These are phyloP conservation scores for Aspergillus sp. DNA, from an alignment of 2,329 filamentous ascomycete species.

Conservation along the genomic window DNA sequence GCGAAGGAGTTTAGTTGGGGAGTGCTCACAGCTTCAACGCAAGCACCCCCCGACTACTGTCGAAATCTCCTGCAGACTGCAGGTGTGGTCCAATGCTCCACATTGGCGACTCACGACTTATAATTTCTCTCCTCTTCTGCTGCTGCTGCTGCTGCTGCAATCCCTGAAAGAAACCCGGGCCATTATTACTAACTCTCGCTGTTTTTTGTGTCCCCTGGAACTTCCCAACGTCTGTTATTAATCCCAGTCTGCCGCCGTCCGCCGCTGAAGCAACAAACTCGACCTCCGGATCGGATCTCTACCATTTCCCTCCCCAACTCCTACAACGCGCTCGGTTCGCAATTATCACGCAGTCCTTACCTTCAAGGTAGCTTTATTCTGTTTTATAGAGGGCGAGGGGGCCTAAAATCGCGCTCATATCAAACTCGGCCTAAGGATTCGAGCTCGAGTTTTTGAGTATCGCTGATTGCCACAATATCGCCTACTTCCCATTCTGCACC, in stretches of 20 bases:
- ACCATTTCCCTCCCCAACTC: background rate
- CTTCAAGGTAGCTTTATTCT: background rate
- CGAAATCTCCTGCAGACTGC: background rate
- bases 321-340: background rate
- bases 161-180: background rate
- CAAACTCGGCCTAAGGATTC: background rate
- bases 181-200: background rate
- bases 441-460: background rate
- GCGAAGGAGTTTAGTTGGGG: too few species aligned
- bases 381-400: background rate
- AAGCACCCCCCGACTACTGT: too few species aligned
- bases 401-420: background rate
- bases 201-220: background rate
- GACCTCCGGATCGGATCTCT: background rate
- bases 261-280: background rate
- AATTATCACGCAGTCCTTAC: background rate
- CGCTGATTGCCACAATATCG: background rate
- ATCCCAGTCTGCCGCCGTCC: background rate
- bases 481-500: background rate
- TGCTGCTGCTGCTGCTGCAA: background rate
- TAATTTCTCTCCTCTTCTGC: slow-evolving; percentile 11
- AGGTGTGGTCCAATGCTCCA: background rate
- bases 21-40: too few species aligned
- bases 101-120: background rate
- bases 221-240: background rate